Base-by-base conservation (phyloP, 192 early-diverging fungal genomes). In the Coemansia sp. region DNA sequence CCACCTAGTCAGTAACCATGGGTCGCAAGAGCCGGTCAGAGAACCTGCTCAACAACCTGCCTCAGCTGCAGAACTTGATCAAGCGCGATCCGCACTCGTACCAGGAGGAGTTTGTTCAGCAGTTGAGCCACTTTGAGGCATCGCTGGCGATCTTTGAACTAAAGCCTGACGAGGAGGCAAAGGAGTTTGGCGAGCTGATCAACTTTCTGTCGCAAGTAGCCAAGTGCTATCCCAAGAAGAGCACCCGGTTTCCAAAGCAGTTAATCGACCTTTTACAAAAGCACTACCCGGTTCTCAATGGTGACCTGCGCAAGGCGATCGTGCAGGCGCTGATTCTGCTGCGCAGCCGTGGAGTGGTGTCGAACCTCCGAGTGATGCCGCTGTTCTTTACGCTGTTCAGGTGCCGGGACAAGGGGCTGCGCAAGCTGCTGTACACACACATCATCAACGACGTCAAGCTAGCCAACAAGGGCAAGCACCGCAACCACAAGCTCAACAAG, bases 401-500 rank as follows among this genome's bases (percentile, higher is more conserved):
- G 23, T 94, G 92, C 77, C 90, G 86, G 58, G 98, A 99, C 85
- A 98, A 98, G 78, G 78, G 85, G 32, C 90, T 99, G 57, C 90
- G 98, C 39, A 88, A 91, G 57, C 75, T 92, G 67, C 86, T 99
- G 29, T 96, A 98, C 83, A 88, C 78, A 53, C 94, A 97, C 78
- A 98, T 99, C 71, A 94, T 99, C 1, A 90, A 86, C 58, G 96
- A 99, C 79, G 95, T 99, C 85, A 95, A 95, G 75, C 89, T 87
- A 60, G 87, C 94, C 50, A 99, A 98, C 84, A 87, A 85, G 34
- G 80, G 80, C 41, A 95, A 95, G 74, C 86, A 89, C 31, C 96
- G 95, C 80, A 98, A 99, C 87, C 96, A 97, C 88, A 94, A 93
- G 77, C 85, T 99, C 57, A 99, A 99, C 90, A 98, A 96, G 76